Conservation (phyloP, 208 protist genomes). For the Entamoeba invadens region DNA sequence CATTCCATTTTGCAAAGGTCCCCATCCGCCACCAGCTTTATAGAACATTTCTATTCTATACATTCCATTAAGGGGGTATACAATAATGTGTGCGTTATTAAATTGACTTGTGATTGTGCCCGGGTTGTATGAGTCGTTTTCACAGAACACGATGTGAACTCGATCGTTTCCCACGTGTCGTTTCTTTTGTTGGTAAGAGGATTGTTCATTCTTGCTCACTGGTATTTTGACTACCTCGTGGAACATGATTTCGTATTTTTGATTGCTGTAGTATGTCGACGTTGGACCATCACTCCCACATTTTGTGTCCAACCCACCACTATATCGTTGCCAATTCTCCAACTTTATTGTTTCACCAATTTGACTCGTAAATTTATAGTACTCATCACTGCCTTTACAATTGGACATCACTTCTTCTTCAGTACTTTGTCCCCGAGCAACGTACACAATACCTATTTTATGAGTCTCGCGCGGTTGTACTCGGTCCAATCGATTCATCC, state of each 20-base stretch:
- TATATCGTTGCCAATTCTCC: background rate
- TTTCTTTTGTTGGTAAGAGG: constrained; percentile 3
- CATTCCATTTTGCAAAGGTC: background rate
- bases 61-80: background rate
- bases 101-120: background rate
- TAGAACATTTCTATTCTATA: background rate
- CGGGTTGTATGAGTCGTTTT: background rate
- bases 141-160: background rate
- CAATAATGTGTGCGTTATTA: background rate
- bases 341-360: background rate
- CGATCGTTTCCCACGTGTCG: constrained; percentile 1
- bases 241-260: background rate
- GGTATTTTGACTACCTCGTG: background rate
- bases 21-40: background rate
- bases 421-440: background rate
- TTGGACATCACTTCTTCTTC: background rate
- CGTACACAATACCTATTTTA: constrained; percentile 5
- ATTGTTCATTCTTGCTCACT: background rate
- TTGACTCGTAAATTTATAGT: background rate
- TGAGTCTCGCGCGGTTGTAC: background rate
- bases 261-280: background rate
- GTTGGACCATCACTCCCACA: background rate
- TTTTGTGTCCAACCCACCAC: background rate
- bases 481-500: background rate
- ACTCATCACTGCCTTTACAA: background rate